Evolutionary conservation across 1,139 yeast genomes (phyloP).

Genomic region (Yamadazyma oceani): DNA sequence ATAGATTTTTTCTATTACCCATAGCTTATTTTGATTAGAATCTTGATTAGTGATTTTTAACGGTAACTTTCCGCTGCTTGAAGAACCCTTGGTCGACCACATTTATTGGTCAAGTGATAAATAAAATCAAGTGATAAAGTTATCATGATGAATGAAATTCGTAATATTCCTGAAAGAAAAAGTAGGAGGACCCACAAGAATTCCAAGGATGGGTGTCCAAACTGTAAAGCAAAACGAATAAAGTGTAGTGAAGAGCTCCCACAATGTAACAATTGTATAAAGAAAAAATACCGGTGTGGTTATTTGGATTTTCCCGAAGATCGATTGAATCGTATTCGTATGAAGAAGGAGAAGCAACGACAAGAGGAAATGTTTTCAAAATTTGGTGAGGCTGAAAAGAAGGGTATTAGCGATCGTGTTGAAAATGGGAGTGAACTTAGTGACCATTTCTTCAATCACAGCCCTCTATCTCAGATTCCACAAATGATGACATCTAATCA

Average conservation of each 20-base stretch:
- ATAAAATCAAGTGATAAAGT: not conserved
- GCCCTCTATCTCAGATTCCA: too few species aligned
- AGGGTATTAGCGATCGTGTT: not conserved
- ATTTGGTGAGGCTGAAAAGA: not conserved
- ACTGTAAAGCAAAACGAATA: slow-evolving; percentile 45
- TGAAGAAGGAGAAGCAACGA: slow-evolving; percentile 30
- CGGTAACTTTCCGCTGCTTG: too few species aligned
- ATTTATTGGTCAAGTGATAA: not conserved
- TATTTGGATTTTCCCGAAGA: slow-evolving; percentile 44
- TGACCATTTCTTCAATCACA: not conserved
- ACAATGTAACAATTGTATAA: slow-evolving; percentile 39
- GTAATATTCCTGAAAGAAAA: slow-evolving; percentile 25
- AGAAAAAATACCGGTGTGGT: slow-evolving; percentile 42
- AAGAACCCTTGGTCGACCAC: too few species aligned
- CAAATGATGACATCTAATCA: too few species aligned
- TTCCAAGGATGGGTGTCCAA: slow-evolving; percentile 49
- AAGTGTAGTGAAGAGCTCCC: slow-evolving; percentile 49
- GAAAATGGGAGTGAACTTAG: not conserved
- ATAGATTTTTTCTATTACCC: too few species aligned
- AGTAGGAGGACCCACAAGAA: slow-evolving; percentile 47
- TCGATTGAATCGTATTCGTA: slow-evolving; percentile 31
- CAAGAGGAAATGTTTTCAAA: slow-evolving; percentile 9
- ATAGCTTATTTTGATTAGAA: too few species aligned
- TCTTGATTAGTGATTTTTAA: too few species aligned
- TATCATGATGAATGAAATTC: not conserved